Evolutionary conservation across 2,329 filamentous ascomycete species (phyloP), one percentile per base, ranked within the genome.

Genomic region (Aspergillus sp.): DNA sequence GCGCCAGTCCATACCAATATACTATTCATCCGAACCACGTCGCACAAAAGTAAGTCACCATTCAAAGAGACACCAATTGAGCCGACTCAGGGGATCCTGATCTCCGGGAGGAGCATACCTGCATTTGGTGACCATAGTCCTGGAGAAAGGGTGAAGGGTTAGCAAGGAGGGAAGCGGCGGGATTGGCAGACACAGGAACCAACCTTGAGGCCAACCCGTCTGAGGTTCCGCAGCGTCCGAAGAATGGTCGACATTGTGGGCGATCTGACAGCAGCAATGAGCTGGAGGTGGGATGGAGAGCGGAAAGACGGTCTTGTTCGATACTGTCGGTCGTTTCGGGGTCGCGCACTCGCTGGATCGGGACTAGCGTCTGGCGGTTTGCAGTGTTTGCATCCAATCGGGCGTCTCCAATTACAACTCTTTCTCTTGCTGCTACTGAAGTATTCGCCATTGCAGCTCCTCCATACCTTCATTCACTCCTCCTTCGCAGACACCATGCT

Each of bases 81-180:
- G 13, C 36, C 19, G 10, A 31, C 40, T 40, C 41, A 47, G 25
- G 7, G 25, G 25, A 10, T 25, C 50, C 38, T 45, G 51, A 55
- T 54, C 31, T 49, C 51, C 49, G 45, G 49, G 52, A 21, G 49
- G 41, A 52, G 58, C 63, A 55, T 88, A 78, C 89, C 95, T 93
- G 86, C 83, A 97, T 83, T 81, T 97, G 94, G 76, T 89, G 88
- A 76, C 85, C 88, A 81, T 88, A 94, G 74, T 96, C 88, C 91
- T 96, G 69, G 40, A 42, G 40, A 42, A 65, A 58, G 66, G 60
- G 53, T 38, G 21, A 40, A 29, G 46, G 16, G 69, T 82, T 69
- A 83, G 70, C 58, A 58, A 50, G 31, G 25, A 13, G 20, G 16
- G 29, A 51, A 48, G 32, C 46, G 23, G 2, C 17, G 32, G 23